Evolutionary conservation across 1,284 basidiomycete genomes (phyloP).

Genomic region (Ustilago tritici): DNA sequence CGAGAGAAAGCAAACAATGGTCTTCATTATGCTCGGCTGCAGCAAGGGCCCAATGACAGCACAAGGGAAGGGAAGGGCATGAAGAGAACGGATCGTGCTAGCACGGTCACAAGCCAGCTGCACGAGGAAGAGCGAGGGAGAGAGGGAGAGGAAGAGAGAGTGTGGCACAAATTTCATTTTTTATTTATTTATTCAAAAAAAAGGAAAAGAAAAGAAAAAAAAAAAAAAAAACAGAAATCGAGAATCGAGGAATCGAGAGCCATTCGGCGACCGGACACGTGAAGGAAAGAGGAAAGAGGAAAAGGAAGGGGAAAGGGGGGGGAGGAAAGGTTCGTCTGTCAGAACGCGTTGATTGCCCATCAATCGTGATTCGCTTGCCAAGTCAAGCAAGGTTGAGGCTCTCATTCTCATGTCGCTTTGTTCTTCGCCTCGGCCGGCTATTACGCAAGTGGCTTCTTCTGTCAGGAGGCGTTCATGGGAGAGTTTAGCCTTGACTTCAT

Average conservation of each 20-base stretch:
- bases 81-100: slow-evolving; percentile 16
- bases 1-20: neutral
- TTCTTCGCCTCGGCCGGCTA: slow-evolving; percentile 1
- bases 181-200: no score
- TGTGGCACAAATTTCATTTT: no score
- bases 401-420: neutral
- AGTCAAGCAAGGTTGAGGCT: neutral
- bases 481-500: neutral
- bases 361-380: neutral
- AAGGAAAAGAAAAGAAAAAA: no score
- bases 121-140: no score
- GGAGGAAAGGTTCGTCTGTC: neutral
- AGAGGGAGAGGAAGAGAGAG: no score
- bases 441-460: slow-evolving; percentile 2
- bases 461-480: slow-evolving; percentile 1
- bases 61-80: slow-evolving; percentile 9
- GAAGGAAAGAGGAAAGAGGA: neutral
- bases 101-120: no score
- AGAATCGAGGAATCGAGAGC: no score
- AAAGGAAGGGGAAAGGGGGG: neutral
- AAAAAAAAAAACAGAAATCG: no score
- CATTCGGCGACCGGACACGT: no score
- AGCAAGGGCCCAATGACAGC: neutral
- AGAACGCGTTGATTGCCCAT: neutral
- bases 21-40: no score